These are phyloP conservation scores for Aureobasidium sp. DNA, from an alignment of 2,329 filamentous ascomycete species.

Conservation along the genomic window DNA sequence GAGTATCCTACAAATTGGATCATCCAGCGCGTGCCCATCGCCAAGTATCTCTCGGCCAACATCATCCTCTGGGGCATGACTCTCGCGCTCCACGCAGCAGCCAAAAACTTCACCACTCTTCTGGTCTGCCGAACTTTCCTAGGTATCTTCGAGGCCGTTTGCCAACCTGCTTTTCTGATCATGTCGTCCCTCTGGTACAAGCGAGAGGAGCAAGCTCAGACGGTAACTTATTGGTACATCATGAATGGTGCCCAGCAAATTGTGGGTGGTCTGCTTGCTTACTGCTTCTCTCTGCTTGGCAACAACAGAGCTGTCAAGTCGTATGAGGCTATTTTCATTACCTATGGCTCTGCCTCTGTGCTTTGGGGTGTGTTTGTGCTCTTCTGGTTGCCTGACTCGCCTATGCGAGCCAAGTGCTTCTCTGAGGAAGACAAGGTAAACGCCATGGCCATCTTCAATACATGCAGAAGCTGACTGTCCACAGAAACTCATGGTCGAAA, in stretches of 20 bases:
- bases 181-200: conserved; percentile 66
- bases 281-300: conserved; percentile 36
- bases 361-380: conserved; percentile 59
- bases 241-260: conserved; percentile 62
- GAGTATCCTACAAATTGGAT: conserved; percentile 64
- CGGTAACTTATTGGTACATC: conserved; percentile 59
- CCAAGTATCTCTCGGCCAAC: conserved; percentile 55
- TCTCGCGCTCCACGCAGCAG: conserved; percentile 55
- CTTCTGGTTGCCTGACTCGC: conserved; percentile 60
- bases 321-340: conserved; percentile 64
- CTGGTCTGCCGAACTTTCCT: conserved; percentile 57
- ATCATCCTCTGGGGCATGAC: conserved; percentile 58
- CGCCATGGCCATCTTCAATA: fast-evolving
- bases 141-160: conserved; percentile 64
- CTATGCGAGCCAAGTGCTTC: conserved; percentile 65
- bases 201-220: conserved; percentile 54
- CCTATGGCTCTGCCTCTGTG: conserved; percentile 57
- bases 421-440: conserved; percentile 40
- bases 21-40: conserved; percentile 53
- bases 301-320: conserved; percentile 26
- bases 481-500: conserved; percentile 46
- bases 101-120: conserved; percentile 53
- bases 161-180: conserved; percentile 61
- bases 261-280: conserved; percentile 61
- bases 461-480: conserved; percentile 36